Evolutionary conservation across 257 asterid species (phyloP).

Genomic region (Solanum sejunctum): DNA sequence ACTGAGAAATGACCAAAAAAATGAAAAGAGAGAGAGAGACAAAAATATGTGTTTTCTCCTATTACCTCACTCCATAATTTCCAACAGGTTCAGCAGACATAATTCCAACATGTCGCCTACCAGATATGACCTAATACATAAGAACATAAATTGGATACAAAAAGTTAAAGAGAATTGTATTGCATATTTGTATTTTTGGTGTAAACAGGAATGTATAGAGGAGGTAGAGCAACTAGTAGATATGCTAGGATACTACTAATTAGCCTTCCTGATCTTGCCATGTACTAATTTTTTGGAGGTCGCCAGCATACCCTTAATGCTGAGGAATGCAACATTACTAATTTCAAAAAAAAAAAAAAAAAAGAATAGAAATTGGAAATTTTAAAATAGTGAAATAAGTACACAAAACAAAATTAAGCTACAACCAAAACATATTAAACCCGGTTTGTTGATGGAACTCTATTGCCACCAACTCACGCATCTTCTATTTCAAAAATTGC

Average conservation of each 20-base stretch:
- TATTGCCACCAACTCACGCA: neutral
- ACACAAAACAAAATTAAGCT: neutral
- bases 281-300: no score
- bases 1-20: neutral
- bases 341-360: no score
- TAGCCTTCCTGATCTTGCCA: no score
- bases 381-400: neutral
- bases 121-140: conserved; percentile 62
- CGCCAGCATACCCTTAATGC: no score
- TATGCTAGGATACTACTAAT: no score
- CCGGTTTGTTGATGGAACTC: neutral
- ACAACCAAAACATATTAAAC: neutral
- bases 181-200: no score
- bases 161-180: no score
- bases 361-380: neutral
- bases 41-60: neutral
- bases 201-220: no score
- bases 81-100: conserved; percentile 97
- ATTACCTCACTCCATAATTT: conserved; percentile 87
- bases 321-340: no score
- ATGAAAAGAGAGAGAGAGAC: neutral
- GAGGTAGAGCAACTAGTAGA: no score
- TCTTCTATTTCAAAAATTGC: neutral
- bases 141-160: neutral
- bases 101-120: conserved; percentile 84